Base-by-base conservation (phyloP, 1,284 basidiomycete species). In the Cystobasidium slooffiae region DNA sequence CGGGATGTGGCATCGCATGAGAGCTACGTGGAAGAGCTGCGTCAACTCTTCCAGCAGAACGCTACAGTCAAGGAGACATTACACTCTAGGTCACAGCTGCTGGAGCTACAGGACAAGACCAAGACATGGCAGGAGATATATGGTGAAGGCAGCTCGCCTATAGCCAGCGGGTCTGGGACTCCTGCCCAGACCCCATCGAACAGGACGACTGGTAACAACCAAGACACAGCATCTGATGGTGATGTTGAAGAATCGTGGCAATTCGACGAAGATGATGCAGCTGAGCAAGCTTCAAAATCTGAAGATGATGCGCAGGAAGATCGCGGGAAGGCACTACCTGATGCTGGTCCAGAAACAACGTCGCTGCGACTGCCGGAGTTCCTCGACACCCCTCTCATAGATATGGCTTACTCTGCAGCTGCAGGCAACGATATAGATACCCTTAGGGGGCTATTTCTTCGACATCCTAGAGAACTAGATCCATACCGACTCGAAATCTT, bases 401-500 rank as follows among this genome's bases (percentile, higher is more conserved):
- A 87, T 14, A 84, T 87, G 6, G 88, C 91, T 7, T 86, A 88
- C 76, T 79, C 86, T 43, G 84, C 94, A 31, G 91, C 92, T 0
- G 86, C 90, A 0, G 82, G 84, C 51, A 86, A 88, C 75, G 84
- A 87, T 72, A 86, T 92, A 69, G 77, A 80, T 0, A 87, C 88
- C 3, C 84, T 94, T 37, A 84, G 82, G 37, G 83, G 86, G 43
- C 83, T 95, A 51, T 82, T 88, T 75, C 80, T 84, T 51, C 87
- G 87, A 62, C 90, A 93, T 80, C 81, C 83, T 31, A 49, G 79
- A 6, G 80, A 83, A 31, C 82, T 95, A 37, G 91, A 89, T 87
- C 88, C 89, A 2, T 86, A 84, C 79, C 90, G 93, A 53, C 86
- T 91, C 78, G 78, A 82, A 22, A 86, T 96, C 66, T 84, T 94